Conservation (phyloP, 768 basidiomycete genomes). For the Phlegmacium glaucopus region DNA sequence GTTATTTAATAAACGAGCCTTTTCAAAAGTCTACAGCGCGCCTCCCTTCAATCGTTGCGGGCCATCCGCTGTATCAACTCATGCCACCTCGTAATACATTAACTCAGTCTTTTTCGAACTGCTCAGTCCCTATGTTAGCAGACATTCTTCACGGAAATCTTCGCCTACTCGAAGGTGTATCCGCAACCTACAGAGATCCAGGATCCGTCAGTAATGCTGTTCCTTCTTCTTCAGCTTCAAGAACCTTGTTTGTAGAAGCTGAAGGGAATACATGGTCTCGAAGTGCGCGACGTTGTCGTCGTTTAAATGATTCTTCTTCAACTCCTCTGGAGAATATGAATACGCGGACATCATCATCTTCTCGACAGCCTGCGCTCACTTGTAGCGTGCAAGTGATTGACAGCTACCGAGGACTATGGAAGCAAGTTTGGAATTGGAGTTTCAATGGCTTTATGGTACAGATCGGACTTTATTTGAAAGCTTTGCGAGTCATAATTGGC, state of each 20-base stretch:
- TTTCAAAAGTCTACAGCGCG: constrained; percentile 29
- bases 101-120: constrained; percentile 31
- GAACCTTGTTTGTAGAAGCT: constrained; percentile 14
- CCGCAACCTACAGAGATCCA: neutral
- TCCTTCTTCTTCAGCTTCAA: no score
- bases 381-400: constrained; percentile 16
- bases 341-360: neutral
- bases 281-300: constrained; percentile 43
- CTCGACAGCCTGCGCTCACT: constrained; percentile 9
- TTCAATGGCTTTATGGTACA: constrained; percentile 61
- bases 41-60: constrained; percentile 27
- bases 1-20: neutral
- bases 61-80: constrained; percentile 43
- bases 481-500: constrained; percentile 61
- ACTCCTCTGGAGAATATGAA: neutral
- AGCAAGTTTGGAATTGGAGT: constrained; percentile 34
- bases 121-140: neutral
- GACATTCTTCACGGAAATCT: neutral
- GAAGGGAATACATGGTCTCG: constrained; percentile 54
- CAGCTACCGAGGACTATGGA: no score
- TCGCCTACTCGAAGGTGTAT: neutral
- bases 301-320: neutral
- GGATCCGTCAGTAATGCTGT: neutral
- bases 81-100: constrained; percentile 61
- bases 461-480: constrained; percentile 62